Evolutionary conservation across 1,284 basidiomycete genomes (phyloP).

Genomic region (Mycosarcoma maydis): DNA sequence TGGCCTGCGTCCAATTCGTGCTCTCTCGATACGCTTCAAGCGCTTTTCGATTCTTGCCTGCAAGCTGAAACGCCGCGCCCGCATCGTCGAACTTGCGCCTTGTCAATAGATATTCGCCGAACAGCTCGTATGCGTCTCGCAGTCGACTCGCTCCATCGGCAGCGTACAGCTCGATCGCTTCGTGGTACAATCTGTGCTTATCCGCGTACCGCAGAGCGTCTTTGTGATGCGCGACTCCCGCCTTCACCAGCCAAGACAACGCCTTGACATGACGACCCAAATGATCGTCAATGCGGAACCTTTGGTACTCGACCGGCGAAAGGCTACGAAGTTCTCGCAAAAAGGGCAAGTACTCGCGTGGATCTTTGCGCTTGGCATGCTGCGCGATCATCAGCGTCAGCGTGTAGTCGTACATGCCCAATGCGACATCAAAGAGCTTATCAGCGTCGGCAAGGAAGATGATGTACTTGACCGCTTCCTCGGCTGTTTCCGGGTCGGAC

Average conservation of each 20-base stretch:
- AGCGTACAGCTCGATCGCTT: conserved; percentile 45
- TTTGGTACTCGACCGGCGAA: conserved; percentile 79
- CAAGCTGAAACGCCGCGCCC: conserved; percentile 69
- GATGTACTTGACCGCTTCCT: conserved; percentile 97
- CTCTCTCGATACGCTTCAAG: conserved; percentile 53
- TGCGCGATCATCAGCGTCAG: conserved; percentile 95
- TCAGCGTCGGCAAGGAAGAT: conserved; percentile 97
- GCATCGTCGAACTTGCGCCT: conserved; percentile 83
- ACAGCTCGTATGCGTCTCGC: conserved; percentile 70
- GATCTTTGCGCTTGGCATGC: conserved; percentile 95
- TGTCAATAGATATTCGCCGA: conserved; percentile 89
- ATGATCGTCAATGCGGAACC: conserved; percentile 92
- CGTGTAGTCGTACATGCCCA: conserved; percentile 99
- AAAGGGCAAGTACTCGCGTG: conserved; percentile 96
- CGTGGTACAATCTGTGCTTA: conserved; percentile 75
- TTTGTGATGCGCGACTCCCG: conserved; percentile 79
- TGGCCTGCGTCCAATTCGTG: conserved; percentile 54
- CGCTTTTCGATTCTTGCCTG: conserved; percentile 42
- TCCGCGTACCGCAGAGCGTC: conserved; percentile 84
- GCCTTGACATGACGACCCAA: conserved; percentile 81
- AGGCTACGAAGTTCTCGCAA: conserved; percentile 85
- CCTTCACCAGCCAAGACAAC: conserved; percentile 77
- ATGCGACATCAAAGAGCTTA: conserved; percentile 87
- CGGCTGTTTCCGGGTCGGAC: conserved; percentile 77
- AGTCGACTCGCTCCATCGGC: conserved; percentile 22